These are phyloP conservation scores for Talaromyces sp. DNA, from an alignment of 2,329 filamentous ascomycete species.

Conservation along the genomic window DNA sequence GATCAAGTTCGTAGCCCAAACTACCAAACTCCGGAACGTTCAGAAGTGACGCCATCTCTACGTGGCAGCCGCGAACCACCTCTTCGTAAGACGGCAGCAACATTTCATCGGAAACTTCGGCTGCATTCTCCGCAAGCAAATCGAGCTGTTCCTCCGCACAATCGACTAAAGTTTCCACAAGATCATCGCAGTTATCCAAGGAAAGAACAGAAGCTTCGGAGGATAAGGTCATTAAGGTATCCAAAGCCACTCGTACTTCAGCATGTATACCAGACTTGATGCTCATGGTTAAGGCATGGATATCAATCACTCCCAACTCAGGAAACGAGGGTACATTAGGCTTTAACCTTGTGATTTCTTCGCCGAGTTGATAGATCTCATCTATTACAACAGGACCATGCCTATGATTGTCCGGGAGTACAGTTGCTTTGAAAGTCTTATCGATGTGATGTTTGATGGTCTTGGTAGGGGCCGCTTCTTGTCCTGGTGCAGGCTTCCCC, in stretches of 20 bases:
- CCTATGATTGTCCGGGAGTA: constrained; percentile 50
- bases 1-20: constrained; percentile 74
- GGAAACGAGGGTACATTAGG: constrained; percentile 71
- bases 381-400: constrained; percentile 72
- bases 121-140: constrained; percentile 75
- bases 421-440: constrained; percentile 47
- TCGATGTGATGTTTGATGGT: constrained; percentile 40
- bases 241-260: constrained; percentile 85
- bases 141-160: constrained; percentile 89
- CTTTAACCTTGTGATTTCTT: constrained; percentile 64
- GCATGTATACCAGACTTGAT: constrained; percentile 84
- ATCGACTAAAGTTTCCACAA: constrained; percentile 83
- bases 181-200: constrained; percentile 75
- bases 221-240: constrained; percentile 73
- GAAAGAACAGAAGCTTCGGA: constrained; percentile 62
- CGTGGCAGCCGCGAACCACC: constrained; percentile 70
- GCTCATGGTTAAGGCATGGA: constrained; percentile 83
- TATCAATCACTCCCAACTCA: constrained; percentile 84
- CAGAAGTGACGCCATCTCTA: constrained; percentile 69
- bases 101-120: constrained; percentile 82
- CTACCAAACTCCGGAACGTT: constrained; percentile 73
- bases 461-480: constrained; percentile 33
- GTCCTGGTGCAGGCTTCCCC: constrained; percentile 29
- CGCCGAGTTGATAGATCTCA: constrained; percentile 61
- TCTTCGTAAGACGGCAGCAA: constrained; percentile 84